phyloP scores from a whole-genome alignment of 257 asterid genomes.

The Misopates orontium region DNA sequence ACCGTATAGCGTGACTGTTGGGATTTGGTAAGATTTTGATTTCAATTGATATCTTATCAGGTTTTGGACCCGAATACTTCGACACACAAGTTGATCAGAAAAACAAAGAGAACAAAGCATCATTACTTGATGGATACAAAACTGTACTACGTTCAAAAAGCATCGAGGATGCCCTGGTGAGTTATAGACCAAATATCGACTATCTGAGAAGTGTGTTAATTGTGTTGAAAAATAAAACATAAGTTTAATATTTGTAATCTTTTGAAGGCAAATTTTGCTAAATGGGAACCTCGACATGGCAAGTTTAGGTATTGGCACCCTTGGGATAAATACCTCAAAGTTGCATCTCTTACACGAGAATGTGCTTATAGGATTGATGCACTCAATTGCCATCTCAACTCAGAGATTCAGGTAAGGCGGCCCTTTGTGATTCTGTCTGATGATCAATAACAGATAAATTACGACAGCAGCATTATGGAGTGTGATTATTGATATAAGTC shows the following conservation, averaged over 20 bases:
- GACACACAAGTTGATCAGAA: slow-evolving; percentile 22
- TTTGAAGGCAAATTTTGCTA: slow-evolving; percentile 62
- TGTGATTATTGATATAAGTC: no score
- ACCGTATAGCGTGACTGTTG: no score
- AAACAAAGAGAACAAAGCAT: slow-evolving; percentile 27
- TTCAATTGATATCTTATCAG: no score
- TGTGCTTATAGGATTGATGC: slow-evolving; percentile 63
- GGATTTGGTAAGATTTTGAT: no score
- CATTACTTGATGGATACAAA: slow-evolving; percentile 38
- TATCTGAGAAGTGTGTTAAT: no score
- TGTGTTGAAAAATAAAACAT: no score
- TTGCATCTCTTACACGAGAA: slow-evolving; percentile 51
- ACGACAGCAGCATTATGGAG: no score
- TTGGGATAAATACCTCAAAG: slow-evolving; percentile 60
- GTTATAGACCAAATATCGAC: slow-evolving; percentile 1
- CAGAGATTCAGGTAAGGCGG: slow-evolving; percentile 45
- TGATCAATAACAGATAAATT: no score
- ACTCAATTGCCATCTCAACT: slow-evolving; percentile 42
- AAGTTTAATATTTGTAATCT: no score
- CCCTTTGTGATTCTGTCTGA: no score
- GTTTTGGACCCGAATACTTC: slow-evolving; percentile 53
- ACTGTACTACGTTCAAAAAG: slow-evolving; percentile 56
- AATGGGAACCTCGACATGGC: slow-evolving; percentile 79
- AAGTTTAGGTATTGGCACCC: slow-evolving; percentile 60
- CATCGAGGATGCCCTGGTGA: slow-evolving; percentile 56